Evolutionary conservation across 495 filamentous ascomycete species (phyloP).

Genomic region (Annulohypoxylon maeteangense): DNA sequence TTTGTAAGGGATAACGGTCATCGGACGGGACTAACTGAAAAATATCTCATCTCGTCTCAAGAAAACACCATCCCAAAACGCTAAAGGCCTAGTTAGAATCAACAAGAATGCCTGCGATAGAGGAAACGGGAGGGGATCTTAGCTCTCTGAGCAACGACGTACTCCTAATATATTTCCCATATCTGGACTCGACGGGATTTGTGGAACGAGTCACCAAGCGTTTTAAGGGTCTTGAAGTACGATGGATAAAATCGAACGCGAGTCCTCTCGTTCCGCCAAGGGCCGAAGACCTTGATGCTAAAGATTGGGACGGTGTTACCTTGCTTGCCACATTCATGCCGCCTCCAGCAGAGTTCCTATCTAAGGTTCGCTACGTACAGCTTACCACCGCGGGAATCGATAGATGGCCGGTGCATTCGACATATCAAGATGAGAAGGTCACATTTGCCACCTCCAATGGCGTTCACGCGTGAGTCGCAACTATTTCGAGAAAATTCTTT

Average conservation of each 20-base stretch:
- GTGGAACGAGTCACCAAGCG: conserved; percentile 33
- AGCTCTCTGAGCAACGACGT: conserved; percentile 35
- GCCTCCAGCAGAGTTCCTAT: conserved; percentile 39
- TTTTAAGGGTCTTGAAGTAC: conserved; percentile 47
- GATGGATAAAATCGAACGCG: conserved; percentile 36
- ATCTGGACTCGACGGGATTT: conserved; percentile 39
- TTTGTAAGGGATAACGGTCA: not conserved
- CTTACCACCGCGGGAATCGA: conserved; percentile 49
- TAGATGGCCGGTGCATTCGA: conserved; percentile 43
- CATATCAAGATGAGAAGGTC: conserved; percentile 44
- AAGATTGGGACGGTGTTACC: conserved; percentile 46
- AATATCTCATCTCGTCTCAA: not conserved
- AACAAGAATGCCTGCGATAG: conserved; percentile 13
- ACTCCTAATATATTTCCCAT: conserved; percentile 28
- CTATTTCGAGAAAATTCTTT: not conserved
- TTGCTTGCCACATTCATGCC: conserved; percentile 35
- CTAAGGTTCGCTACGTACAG: conserved; percentile 49
- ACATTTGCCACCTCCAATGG: conserved; percentile 50
- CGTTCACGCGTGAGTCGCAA: conserved; percentile 33
- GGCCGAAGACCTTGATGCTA: not conserved
- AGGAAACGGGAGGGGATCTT: not conserved
- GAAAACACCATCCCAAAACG: not conserved
- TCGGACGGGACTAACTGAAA: not conserved
- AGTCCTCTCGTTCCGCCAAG: conserved; percentile 3
- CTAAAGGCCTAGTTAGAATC: not conserved